Base-by-base conservation (phyloP, 805 yeast genomes). In the Wickerhamiella siamensis region DNA sequence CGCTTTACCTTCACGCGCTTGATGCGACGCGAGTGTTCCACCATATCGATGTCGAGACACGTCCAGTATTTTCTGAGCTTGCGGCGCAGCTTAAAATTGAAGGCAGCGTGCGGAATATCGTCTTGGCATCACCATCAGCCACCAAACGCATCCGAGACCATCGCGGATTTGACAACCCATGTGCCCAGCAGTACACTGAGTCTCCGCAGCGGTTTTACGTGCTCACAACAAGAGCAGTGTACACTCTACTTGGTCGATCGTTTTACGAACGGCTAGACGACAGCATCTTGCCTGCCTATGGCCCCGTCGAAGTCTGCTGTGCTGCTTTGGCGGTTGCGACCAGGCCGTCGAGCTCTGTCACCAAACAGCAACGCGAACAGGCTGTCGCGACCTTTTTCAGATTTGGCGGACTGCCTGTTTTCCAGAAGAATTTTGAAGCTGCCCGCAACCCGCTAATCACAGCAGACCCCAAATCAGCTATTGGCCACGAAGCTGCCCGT, bases 281-380 rank as follows among this genome's bases (percentile, higher is more conserved):
- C 0, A 63, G 83, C 43, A 74, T 83, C 55, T 74, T 79, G 15
- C 71, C 73, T 38, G 79, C 81, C 42, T 86, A 84, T 57, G 96
- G 97, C 4, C 71, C 78, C 40, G 77, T 82, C 40, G 98, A 93
- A 58, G 78, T 94, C 3, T 88, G 96, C 55, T 79, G 95, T 0
- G 77, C 91, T 1, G 81, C 95, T 9, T 66, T 91, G 39, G 80
- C 81, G 49, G 75, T 84, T 40, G 82, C 95, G 1, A 81, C 63
- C 10, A 45, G 94, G 54, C 77, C 83, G 43, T 73, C 73, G 48
- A 75, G 76, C 43, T n/a, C 21, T 6, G 17, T 47, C 14, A 34
- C 43, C 18, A 42, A 44, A 14, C 41, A 39, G 71, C 74, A 46
- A 63, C 88, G 56, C 16, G 57, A 53, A 26, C 38, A 38, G 15